Evolutionary conservation across 345 rosid genomes (phyloP).

Genomic region (Garcia nutans): DNA sequence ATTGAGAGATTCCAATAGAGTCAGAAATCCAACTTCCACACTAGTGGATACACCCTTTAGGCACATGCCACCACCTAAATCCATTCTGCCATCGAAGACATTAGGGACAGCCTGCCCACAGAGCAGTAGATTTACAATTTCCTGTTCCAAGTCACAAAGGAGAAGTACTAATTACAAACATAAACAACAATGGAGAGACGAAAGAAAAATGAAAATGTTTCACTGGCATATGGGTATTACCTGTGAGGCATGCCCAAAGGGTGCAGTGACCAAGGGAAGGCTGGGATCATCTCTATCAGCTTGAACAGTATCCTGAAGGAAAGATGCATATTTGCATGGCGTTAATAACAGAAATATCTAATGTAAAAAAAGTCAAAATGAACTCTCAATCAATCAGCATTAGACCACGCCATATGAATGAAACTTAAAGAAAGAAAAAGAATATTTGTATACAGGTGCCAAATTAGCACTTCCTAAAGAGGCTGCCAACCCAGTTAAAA

Average conservation of each 20-base stretch:
- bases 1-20: constrained; percentile 88
- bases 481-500: not conserved
- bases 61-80: constrained; percentile 96
- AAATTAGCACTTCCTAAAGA: not conserved
- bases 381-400: not conserved
- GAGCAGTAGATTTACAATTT: constrained; percentile 87
- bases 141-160: constrained; percentile 47
- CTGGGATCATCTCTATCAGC: constrained; percentile 94
- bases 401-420: not conserved
- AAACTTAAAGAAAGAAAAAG: not conserved
- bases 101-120: constrained; percentile 97
- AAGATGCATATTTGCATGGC: constrained; percentile 2
- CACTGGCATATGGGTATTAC: constrained; percentile 35
- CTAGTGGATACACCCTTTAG: constrained; percentile 73
- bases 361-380: not conserved
- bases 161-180: not conserved
- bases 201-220: not conserved
- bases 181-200: not conserved
- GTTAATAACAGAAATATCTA: not conserved
- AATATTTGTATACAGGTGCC: not conserved
- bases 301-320: constrained; percentile 71
- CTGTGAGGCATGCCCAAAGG: constrained; percentile 99
- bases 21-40: constrained; percentile 97
- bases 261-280: constrained; percentile 90
- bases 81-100: constrained; percentile 95